A percentile compares a stretch with the other conserved stretches of the same genome.
phyloP scores from a whole-genome alignment of 306 rosid genomes.

The Hippophae rhamnoides region DNA sequence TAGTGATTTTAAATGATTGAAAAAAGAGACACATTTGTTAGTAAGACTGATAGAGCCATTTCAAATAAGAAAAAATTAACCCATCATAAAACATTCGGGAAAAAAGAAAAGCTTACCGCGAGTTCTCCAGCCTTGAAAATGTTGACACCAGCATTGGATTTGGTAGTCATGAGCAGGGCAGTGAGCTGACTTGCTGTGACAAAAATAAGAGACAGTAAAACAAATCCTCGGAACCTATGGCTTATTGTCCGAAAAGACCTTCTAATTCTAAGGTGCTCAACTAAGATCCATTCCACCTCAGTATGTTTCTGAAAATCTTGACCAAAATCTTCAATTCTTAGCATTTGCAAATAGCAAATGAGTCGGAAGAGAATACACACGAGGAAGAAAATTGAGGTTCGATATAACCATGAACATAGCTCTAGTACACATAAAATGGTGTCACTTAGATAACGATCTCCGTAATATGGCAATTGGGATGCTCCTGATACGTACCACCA shows the following conservation, averaged over 20 bases:
- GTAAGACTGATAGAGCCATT: too few relatives aligned
- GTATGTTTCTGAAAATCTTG: constrained; percentile 50
- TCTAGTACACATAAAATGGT: constrained; percentile 37
- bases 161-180: constrained; percentile 43
- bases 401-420: constrained; percentile 74
- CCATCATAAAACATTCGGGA: not conserved
- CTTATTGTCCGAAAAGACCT: constrained; percentile 55
- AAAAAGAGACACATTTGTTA: too few relatives aligned
- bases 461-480: constrained; percentile 51
- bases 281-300: constrained; percentile 54
- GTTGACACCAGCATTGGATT: constrained; percentile 45
- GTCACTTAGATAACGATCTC: constrained; percentile 42
- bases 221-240: constrained; percentile 67
- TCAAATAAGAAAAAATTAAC: too few relatives aligned
- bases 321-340: constrained; percentile 59
- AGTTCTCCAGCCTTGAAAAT: constrained; percentile 77
- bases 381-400: constrained; percentile 77
- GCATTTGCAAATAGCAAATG: constrained; percentile 57
- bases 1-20: too few relatives aligned
- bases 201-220: constrained; percentile 56
- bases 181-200: constrained; percentile 75
- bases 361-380: constrained; percentile 70
- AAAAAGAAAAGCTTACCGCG: constrained; percentile 34
- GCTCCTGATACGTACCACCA: constrained; percentile 87
- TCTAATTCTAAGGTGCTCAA: constrained; percentile 54